Evolutionary conservation across 1,284 basidiomycete genomes (phyloP).

Genomic region (Tausonia pullulans): DNA sequence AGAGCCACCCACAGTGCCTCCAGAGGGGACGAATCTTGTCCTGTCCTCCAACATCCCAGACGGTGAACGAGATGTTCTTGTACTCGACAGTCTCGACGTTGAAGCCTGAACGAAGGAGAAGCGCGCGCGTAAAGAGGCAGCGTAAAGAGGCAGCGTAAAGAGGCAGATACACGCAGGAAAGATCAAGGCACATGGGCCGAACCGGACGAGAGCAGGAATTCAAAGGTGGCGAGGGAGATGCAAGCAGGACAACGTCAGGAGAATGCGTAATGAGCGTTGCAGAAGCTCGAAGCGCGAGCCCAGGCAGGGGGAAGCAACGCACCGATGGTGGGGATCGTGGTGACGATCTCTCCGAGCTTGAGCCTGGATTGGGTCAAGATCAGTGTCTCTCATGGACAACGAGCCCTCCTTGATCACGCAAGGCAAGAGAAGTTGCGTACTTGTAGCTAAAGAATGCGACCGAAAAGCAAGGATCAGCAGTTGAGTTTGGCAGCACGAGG

Average conservation of each 20-base stretch:
- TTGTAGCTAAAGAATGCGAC: conserved; percentile 11
- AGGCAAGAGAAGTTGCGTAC: background rate
- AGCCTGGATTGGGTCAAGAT: conserved; percentile 45
- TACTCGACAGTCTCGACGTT: conserved; percentile 95
- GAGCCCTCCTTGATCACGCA: background rate
- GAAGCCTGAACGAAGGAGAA: conserved; percentile 51
- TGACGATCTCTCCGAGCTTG: conserved; percentile 98
- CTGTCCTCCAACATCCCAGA: conserved; percentile 82
- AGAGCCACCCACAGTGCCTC: conserved; percentile 83
- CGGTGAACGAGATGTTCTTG: conserved; percentile 85
- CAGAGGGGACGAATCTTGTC: conserved; percentile 84
- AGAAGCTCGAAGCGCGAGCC: background rate
- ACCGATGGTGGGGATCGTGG: conserved; percentile 98
- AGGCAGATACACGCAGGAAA: background rate
- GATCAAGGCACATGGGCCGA: background rate
- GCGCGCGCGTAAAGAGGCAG: conserved; percentile 23
- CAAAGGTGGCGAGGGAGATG: background rate
- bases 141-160: background rate
- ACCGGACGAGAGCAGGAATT: background rate
- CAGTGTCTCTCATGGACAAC: background rate
- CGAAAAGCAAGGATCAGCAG: background rate
- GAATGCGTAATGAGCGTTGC: background rate
- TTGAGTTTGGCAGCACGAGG: background rate
- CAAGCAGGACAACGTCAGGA: conserved; percentile 1
- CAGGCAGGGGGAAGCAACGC: conserved; percentile 29